Base-by-base conservation (phyloP, 2,329 filamentous ascomycete genomes). In the Dothideomycetidae sp. region DNA sequence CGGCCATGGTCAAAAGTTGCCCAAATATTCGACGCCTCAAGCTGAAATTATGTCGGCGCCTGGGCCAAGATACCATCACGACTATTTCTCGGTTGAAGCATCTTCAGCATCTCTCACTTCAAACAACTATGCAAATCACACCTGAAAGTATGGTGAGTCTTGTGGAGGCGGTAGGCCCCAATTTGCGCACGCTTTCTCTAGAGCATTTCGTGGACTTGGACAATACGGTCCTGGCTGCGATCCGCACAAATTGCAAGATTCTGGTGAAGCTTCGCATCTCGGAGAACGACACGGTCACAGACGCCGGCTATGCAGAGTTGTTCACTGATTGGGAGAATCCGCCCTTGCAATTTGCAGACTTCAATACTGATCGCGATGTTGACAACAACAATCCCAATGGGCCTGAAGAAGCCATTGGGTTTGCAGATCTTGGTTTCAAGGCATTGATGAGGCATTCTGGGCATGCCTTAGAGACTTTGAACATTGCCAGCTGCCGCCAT, bases 361-460 rank as follows among this genome's bases (percentile, higher is more conserved):
- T 96, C 11, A 76, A 80, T 48, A 76, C 78, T 44, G 85, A 78
- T 42, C 80, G 86, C 12, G 73, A 84, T 48, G 54, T 92, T 21
- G 81, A 93, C 53, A 73, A 82, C 41, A 61, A 65, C 33, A 71
- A 71, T 16, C 78, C 83, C 0, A 70, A 76, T 14, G 72, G 75
- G 32, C 68, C 72, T 0, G 61, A 75, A 39, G 66, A 70, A 15
- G 50, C 70, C 5, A 61, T 88, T 31, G 88, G 86, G 2, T 67
- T 94, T 19, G 83, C 78, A 36, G 78, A 75, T 1, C 59, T 70
- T 4, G 85, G 81, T 0, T 88, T 96, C 60, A 64, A 69, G 45
- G 81, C 83, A 0, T 60, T 94, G 30, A 93, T 94, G 82, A 61
- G 64, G 1, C 88, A 94, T 53, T 93, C 85, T 0, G 81, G 82